These are phyloP conservation scores for Nepenthes mirabilis DNA, from an alignment of 148 eudicot species.

Conservation along the genomic window DNA sequence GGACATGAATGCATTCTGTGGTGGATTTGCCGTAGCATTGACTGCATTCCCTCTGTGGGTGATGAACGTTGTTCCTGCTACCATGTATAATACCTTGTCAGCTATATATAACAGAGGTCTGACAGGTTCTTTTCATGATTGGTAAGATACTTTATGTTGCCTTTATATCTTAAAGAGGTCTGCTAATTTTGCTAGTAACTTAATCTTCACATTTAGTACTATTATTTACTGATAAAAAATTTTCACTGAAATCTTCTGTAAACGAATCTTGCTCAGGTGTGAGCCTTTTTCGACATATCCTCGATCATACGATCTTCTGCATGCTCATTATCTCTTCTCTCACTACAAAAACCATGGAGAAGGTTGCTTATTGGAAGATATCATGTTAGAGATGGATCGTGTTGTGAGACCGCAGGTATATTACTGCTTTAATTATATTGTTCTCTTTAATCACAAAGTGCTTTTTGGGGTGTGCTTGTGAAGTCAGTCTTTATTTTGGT, in stretches of 20 bases:
- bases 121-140: constrained; percentile 84
- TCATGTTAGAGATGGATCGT: constrained; percentile 95
- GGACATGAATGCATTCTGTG: constrained; percentile 90
- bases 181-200: too few species aligned
- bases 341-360: constrained; percentile 46
- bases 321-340: constrained; percentile 73
- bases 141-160: constrained; percentile 32
- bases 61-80: constrained; percentile 85
- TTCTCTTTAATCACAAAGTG: not conserved
- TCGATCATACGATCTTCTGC: constrained; percentile 82
- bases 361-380: constrained; percentile 73
- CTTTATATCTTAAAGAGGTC: not conserved
- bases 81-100: constrained; percentile 49
- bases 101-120: constrained; percentile 78
- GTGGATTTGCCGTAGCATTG: constrained; percentile 86
- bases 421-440: not conserved
- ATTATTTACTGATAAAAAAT: too few species aligned
- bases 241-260: too few species aligned
- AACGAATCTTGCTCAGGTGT: constrained; percentile 38
- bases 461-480: not conserved
- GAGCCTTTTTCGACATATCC: constrained; percentile 97
- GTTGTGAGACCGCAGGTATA: constrained; percentile 79
- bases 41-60: constrained; percentile 92
- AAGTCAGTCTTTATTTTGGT: too few species aligned
- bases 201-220: too few species aligned